Evolutionary conservation across 257 asterid genomes (phyloP).

Genomic region (Solanum pimpinellifolium): DNA sequence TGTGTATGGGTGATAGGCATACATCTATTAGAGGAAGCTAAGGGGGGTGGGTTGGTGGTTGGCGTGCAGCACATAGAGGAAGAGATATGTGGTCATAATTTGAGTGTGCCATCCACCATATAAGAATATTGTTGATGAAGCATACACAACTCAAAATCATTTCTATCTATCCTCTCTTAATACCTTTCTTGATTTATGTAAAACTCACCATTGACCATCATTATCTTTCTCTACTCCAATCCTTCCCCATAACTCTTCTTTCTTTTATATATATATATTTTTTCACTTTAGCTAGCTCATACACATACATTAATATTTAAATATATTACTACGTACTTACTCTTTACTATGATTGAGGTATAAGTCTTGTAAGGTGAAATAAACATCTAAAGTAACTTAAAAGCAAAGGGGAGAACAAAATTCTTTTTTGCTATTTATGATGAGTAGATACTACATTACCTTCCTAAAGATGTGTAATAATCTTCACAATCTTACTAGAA

Average conservation of each 20-base stretch:
- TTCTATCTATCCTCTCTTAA: slow-evolving; percentile 7
- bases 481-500: slow-evolving; percentile 37
- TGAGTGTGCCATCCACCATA: slow-evolving; percentile 56
- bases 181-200: slow-evolving; percentile 12
- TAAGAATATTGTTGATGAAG: slow-evolving; percentile 51
- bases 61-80: slow-evolving; percentile 55
- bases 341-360: slow-evolving; percentile 11
- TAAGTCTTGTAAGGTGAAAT: slow-evolving; percentile 27
- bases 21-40: background rate
- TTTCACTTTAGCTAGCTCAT: background rate
- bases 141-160: slow-evolving; percentile 26
- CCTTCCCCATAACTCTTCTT: slow-evolving; percentile 11
- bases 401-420: slow-evolving; percentile 39
- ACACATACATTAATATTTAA: background rate
- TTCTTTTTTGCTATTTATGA: slow-evolving; percentile 6
- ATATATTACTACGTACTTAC: background rate
- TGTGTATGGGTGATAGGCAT: background rate
- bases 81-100: slow-evolving; percentile 39
- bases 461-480: slow-evolving; percentile 22
- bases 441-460: slow-evolving; percentile 9
- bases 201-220: slow-evolving; percentile 41
- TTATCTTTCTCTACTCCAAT: slow-evolving; percentile 13
- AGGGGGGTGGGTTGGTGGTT: slow-evolving; percentile 50
- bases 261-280: background rate
- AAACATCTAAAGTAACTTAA: slow-evolving; percentile 53